Evolutionary conservation across 176 grass and related monocot species (phyloP), one percentile per base, ranked within the genome.

Genomic region (Oryza australiensis): DNA sequence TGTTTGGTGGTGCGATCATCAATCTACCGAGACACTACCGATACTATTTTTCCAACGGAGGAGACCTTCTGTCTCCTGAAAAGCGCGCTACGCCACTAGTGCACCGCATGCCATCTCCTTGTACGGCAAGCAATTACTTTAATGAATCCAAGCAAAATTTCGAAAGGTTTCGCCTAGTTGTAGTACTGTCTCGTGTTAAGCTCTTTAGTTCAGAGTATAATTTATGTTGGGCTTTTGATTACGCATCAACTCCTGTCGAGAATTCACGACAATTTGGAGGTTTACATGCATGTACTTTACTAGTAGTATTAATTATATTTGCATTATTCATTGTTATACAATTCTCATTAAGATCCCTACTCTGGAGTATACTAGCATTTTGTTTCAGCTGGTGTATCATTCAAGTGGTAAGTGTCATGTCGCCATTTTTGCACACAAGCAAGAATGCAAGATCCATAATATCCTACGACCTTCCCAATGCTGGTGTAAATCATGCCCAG

Each of bases 361-460:
- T 35, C 34, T 35, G 34, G 34, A 35, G 34, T 9, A 45, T 8
- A 53, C 49, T 53, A 5, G 49, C 13, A 55, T 8, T 55, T 55
- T 22, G 51, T n/a, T 55, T n/a, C 51, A n/a, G 5, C 7, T 55
- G 18, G 51, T 9, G 51, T 55, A 55, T 55, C 18, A n/a, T n/a
- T 55, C 51, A n/a, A 55, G 51, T 27, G 37, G 86, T 59, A 78
- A 68, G 81, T 10, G 76, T 88, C 76, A 23, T 70, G 34, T 80
- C 82, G 37, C 70, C 40, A 64, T 64, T 80, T 76, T 89, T 85
- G 49, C 64, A 84, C 81, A 88, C 66, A 78, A 77, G 23, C 38
- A 18, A 15, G 42, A 42, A 83, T 71, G 23, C 38, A 18, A 14
- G 42, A 42, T 45, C 51, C 51, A 55, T 16, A 53, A 55, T 16